phyloP scores from a whole-genome alignment of 371 early-diverging fungal species.

The Parasitella parasitica region DNA sequence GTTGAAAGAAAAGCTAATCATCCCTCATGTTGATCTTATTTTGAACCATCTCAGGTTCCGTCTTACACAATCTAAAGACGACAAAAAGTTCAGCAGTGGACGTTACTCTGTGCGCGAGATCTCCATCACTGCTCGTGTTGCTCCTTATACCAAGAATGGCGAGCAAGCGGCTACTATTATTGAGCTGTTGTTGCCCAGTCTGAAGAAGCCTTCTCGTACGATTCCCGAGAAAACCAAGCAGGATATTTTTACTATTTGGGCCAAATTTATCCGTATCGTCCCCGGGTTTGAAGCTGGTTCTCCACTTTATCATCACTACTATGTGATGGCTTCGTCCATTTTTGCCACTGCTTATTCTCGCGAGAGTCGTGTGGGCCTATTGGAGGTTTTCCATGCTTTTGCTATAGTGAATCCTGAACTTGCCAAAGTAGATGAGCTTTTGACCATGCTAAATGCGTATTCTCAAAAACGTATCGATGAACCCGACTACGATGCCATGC shows the following conservation, averaged over 20 bases:
- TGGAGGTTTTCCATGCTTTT: conserved; percentile 64
- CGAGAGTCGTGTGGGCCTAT: conserved; percentile 61
- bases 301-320: conserved; percentile 57
- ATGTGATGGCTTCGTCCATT: conserved; percentile 55
- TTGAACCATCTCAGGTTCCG: conserved; percentile 65
- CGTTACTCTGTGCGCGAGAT: conserved; percentile 74
- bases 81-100: conserved; percentile 53
- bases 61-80: conserved; percentile 52
- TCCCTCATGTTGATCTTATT: conserved; percentile 64
- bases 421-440: conserved; percentile 49
- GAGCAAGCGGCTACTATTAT: conserved; percentile 69
- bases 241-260: conserved; percentile 80
- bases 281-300: conserved; percentile 51
- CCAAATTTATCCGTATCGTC: conserved; percentile 61
- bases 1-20: conserved; percentile 54
- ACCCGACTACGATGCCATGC: conserved; percentile 82
- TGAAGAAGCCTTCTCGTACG: conserved; percentile 65
- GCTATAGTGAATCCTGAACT: conserved; percentile 62
- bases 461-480: conserved; percentile 79
- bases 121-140: conserved; percentile 74
- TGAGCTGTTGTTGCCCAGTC: conserved; percentile 80
- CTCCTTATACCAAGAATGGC: conserved; percentile 69
- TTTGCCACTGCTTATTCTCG: conserved; percentile 58
- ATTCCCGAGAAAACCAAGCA: conserved; percentile 84
- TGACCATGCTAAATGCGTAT: conserved; percentile 78